A percentile compares a stretch with the other conserved stretches of the same genome.
phyloP scores from a whole-genome alignment of 1,284 basidiomycete species.

The Tilletia setariae region DNA sequence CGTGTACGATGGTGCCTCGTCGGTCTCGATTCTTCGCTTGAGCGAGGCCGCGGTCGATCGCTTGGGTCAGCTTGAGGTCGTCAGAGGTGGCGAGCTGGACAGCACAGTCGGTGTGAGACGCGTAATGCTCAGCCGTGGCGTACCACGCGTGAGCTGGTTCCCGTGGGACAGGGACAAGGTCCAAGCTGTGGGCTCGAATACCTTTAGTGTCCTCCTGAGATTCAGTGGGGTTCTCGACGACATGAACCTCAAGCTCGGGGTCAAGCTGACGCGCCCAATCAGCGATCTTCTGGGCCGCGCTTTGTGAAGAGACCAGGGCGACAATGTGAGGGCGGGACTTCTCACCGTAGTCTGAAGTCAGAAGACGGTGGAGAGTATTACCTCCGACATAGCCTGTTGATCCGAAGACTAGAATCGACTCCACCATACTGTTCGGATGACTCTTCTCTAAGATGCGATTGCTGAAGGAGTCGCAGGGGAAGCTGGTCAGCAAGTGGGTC shows the following conservation, averaged over 20 bases:
- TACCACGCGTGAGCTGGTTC: constrained; percentile 15
- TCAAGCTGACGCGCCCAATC: not conserved
- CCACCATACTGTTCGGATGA: not conserved
- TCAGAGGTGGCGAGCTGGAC: constrained; percentile 24
- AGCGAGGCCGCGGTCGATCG: constrained; percentile 21
- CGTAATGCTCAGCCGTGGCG: constrained; percentile 5
- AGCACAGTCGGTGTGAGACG: constrained; percentile 10
- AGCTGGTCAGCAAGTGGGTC: too few relatives aligned
- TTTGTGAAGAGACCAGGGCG: constrained; percentile 5
- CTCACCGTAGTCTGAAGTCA: not conserved
- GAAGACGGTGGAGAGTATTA: constrained; percentile 14
- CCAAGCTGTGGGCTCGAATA: constrained; percentile 4
- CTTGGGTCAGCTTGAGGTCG: constrained; percentile 22
- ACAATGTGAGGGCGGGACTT: not conserved
- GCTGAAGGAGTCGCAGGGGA: too few relatives aligned
- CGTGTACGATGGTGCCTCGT: constrained; percentile 19
- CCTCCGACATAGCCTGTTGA: constrained; percentile 24
- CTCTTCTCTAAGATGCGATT: too few relatives aligned
- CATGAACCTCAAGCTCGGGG: not conserved
- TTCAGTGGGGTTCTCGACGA: not conserved
- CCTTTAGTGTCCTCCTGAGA: not conserved
- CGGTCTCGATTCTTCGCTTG: not conserved
- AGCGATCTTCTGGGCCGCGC: not conserved
- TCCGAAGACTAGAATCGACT: constrained; percentile 21
- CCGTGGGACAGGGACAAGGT: constrained; percentile 10